Base-by-base conservation (phyloP, 345 rosid genomes). In the Brassica juncea region DNA sequence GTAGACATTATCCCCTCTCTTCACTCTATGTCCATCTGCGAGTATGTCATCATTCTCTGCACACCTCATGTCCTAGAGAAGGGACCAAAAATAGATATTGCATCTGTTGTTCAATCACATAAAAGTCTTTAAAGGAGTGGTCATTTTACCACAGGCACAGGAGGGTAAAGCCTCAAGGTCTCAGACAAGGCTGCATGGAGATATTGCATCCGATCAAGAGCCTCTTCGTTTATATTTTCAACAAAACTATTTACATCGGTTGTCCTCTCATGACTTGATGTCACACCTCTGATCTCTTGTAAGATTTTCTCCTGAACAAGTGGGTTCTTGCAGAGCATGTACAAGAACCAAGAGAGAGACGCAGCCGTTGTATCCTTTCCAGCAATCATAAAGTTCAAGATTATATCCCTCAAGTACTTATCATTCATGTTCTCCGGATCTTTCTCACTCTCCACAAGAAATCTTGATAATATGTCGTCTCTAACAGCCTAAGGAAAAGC, bases 151-250 rank as follows among this genome's bases (percentile, higher is more conserved):
- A 81, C 23, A 25, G 95, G 98, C 8, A 84, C 88, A 19, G 86
- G 74, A 79, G 94, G 97, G 75, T 88, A 87, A 1, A 93, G 83
- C 79, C 98, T 83, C 74, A 90, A 77, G 62, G 97, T 90, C 85
- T 93, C 98, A 5, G 93, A 80, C 71, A 93, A 82, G 4, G 92
- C 77, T 19, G 97, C 94, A 47, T 89, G 97, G 72, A 94, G 96
- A 80, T 91, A 91, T n/a, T 90, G 93, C 95, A 90, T 87, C 57
- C 70, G 42, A 10, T 90, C 89, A 6, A 90, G 88, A 23, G 66
- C 79, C 30, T 28, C 80, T 75, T 86, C 89, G 0, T 80, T 87
- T 55, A 90, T 66, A 15, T 80, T 80, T 31, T 80, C 71, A 27
- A 84, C 31, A 44, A 91, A 90, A 21, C 77, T 84, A 27, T 84